A percentile compares a stretch with the other conserved stretches of the same genome.
phyloP scores from a whole-genome alignment of 2,329 filamentous ascomycete species.

The Hypoxylon sp. region DNA sequence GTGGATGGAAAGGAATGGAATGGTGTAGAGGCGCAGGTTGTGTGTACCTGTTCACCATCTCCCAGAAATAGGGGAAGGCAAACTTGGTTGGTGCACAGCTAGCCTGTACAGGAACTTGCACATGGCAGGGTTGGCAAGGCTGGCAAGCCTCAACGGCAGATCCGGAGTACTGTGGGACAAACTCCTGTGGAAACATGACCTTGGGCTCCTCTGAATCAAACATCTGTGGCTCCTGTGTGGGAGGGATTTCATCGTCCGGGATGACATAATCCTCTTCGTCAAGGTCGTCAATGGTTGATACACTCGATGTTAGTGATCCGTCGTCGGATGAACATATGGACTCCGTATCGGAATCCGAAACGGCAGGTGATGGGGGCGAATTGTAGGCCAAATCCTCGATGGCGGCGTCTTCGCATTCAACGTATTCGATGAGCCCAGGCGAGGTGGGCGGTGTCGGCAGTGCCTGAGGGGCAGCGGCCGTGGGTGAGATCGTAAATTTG shows the following conservation, averaged over 20 bases:
- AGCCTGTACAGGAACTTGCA: slow-evolving; percentile 43
- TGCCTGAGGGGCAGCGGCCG: slow-evolving; percentile 44
- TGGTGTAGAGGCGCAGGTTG: slow-evolving; percentile 60
- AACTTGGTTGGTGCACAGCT: slow-evolving; percentile 56
- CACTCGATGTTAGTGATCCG: slow-evolving; percentile 64
- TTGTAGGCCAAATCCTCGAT: slow-evolving; percentile 56
- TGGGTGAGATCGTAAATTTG: slow-evolving; percentile 68
- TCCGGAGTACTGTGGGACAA: slow-evolving; percentile 56
- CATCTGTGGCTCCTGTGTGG: slow-evolving; percentile 51
- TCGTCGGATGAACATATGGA: slow-evolving; percentile 61
- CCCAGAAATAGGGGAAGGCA: slow-evolving; percentile 58
- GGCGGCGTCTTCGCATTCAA: slow-evolving; percentile 57
- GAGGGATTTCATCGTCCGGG: slow-evolving; percentile 53
- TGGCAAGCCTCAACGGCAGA: slow-evolving; percentile 49
- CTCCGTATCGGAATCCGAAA: slow-evolving; percentile 54
- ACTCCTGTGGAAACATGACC: slow-evolving; percentile 57
- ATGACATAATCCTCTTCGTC: slow-evolving; percentile 58
- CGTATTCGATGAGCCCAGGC: slow-evolving; percentile 57
- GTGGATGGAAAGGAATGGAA: slow-evolving; percentile 61
- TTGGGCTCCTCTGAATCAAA: slow-evolving; percentile 58
- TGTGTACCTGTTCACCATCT: slow-evolving; percentile 60
- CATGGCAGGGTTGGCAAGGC: slow-evolving; percentile 45
- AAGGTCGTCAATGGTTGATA: slow-evolving; percentile 61
- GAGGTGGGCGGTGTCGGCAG: slow-evolving; percentile 54
- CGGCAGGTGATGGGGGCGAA: slow-evolving; percentile 59